These are phyloP conservation scores for Aureobasidium vineae DNA, from an alignment of 2,329 filamentous ascomycete species.

Conservation along the genomic window DNA sequence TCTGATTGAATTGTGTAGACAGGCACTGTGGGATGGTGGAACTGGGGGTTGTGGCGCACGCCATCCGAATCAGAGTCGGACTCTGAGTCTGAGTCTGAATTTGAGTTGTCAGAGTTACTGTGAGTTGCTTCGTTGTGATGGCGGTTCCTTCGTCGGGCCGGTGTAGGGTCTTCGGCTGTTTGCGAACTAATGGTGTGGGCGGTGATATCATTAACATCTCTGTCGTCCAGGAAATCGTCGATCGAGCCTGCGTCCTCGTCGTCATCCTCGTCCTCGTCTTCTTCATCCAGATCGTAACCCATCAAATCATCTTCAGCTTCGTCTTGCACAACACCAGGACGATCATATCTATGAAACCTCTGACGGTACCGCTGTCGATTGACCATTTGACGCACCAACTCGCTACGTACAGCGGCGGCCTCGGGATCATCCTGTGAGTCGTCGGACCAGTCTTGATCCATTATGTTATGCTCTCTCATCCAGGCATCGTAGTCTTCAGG, in stretches of 20 bases:
- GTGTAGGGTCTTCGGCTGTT: neutral
- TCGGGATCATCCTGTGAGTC: neutral
- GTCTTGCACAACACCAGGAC: neutral
- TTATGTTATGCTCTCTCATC: neutral
- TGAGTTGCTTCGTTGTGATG: neutral
- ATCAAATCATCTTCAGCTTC: neutral
- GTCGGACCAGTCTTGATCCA: neutral
- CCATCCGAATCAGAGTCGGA: constrained; percentile 1
- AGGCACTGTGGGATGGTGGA: neutral
- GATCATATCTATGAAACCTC: neutral
- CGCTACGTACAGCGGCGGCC: neutral
- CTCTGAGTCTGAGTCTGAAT: neutral
- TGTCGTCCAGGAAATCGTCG: constrained; percentile 31
- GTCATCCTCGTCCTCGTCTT: constrained; percentile 30
- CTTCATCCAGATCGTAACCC: constrained; percentile 18
- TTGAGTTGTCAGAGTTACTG: neutral
- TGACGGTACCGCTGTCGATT: neutral
- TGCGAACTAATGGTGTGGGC: constrained; percentile 2
- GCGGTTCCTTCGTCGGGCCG: neutral
- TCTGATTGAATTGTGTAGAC: neutral
- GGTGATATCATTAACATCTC: constrained; percentile 28
- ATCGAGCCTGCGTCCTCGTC: constrained; percentile 26
- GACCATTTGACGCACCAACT: neutral
- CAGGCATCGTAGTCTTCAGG: neutral
- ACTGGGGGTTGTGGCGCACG: neutral